These are phyloP conservation scores for Ophiostoma populinum DNA, from an alignment of 2,329 filamentous ascomycete genomes.

Conservation along the genomic window DNA sequence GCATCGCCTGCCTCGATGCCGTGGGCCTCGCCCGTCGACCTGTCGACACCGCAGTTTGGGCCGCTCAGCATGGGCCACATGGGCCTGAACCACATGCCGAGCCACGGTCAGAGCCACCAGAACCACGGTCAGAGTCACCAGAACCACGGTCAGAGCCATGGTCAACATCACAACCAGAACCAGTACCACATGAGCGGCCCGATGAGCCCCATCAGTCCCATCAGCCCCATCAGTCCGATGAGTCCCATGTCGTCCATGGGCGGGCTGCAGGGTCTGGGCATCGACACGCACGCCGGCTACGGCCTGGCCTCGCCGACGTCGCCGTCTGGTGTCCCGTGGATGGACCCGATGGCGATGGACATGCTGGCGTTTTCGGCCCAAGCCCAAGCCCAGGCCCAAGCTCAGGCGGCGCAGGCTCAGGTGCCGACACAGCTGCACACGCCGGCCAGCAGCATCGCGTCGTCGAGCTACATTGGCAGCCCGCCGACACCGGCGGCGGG, in stretches of 20 bases:
- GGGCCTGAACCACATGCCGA: too few species aligned
- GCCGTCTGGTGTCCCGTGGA: conserved; percentile 9
- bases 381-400: background rate
- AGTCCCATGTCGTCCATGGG: too few species aligned
- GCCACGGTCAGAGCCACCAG: too few species aligned
- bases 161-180: too few species aligned
- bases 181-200: too few species aligned
- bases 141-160: too few species aligned
- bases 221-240: too few species aligned
- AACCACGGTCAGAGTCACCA: too few species aligned
- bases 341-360: conserved; percentile 12
- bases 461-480: conserved; percentile 20
- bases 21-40: conserved; percentile 23
- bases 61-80: too few species aligned
- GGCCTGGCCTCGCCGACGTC: conserved; percentile 15
- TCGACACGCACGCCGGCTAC: conserved; percentile 21
- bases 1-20: conserved; percentile 21
- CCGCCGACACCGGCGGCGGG: conserved; percentile 19
- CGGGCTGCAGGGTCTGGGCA: conserved; percentile 13
- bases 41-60: conserved; percentile 17
- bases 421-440: conserved; percentile 16
- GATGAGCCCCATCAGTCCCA: too few species aligned
- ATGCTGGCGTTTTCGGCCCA: conserved; percentile 14
- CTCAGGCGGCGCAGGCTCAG: too few species aligned
- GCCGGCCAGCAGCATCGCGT: conserved; percentile 18